Conservation (phyloP, 1,284 basidiomycete genomes). For the Rhodotorula sp. region DNA sequence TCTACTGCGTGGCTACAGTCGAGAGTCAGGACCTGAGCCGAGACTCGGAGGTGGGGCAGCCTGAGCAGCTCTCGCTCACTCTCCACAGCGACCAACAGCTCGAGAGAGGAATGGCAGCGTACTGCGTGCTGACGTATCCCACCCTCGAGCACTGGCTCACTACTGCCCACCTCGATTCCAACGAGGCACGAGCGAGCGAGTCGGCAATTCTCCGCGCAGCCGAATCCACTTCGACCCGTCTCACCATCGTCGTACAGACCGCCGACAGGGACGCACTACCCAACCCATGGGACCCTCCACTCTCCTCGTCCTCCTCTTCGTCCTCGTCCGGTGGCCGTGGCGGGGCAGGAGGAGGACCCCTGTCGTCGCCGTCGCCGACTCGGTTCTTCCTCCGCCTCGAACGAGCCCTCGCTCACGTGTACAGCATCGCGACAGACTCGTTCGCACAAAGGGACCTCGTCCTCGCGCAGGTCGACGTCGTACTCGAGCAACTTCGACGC, state of each 20-base stretch:
- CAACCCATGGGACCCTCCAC: not conserved
- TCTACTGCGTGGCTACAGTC: too few species aligned
- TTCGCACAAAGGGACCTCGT: slow-evolving; percentile 7
- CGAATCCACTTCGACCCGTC: not conserved
- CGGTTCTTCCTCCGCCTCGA: slow-evolving; percentile 25
- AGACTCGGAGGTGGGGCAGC: too few species aligned
- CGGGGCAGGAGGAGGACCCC: not conserved
- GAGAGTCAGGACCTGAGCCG: too few species aligned
- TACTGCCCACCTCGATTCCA: not conserved
- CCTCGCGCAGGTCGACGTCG: slow-evolving; percentile 24
- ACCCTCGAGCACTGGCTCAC: not conserved
- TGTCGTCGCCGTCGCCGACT: not conserved
- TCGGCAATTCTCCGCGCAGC: not conserved
- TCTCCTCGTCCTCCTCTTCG: not conserved
- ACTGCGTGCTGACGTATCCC: not conserved
- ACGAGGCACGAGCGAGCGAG: not conserved
- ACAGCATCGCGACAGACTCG: slow-evolving; percentile 14
- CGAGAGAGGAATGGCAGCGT: not conserved
- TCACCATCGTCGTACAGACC: not conserved
- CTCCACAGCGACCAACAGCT: too few species aligned
- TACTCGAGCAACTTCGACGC: slow-evolving; percentile 24
- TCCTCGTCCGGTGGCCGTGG: slow-evolving; percentile 6
- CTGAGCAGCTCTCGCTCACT: too few species aligned
- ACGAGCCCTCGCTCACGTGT: slow-evolving; percentile 18
- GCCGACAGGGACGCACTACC: not conserved